Conservation (phyloP, 2,329 filamentous ascomycete genomes). For the Zopfia rhizophila region DNA sequence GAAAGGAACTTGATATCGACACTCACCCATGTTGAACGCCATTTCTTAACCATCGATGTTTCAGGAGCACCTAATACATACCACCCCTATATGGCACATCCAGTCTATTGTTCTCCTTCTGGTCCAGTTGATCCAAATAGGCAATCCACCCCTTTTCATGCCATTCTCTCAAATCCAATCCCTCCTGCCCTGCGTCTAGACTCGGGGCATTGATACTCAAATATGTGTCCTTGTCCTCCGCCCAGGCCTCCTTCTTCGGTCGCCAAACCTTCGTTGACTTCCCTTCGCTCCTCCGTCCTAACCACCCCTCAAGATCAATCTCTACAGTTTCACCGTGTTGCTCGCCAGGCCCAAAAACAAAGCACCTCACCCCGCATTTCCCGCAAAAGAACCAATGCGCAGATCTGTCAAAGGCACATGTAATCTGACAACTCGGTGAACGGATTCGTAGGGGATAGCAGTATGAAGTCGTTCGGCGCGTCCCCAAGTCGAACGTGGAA, state of each 20-base stretch:
- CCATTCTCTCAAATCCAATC: constrained; percentile 21
- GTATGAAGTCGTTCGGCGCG: constrained; percentile 53
- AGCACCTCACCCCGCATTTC: constrained; percentile 54
- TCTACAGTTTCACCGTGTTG: no score
- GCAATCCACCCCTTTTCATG: constrained; percentile 24
- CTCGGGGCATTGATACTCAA: constrained; percentile 26
- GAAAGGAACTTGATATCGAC: no score
- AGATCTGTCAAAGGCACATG: constrained; percentile 33
- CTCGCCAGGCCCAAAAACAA: constrained; percentile 43
- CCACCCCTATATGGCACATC: no score
- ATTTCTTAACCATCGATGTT: no score
- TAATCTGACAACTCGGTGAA: constrained; percentile 52
- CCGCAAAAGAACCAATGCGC: constrained; percentile 56
- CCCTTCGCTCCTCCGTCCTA: no score
- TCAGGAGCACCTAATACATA: no score
- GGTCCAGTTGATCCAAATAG: constrained; percentile 21
- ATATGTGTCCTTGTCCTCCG: background rate
- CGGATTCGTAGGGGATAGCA: constrained; percentile 50
- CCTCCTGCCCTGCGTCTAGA: constrained; percentile 22
- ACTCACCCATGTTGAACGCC: no score
- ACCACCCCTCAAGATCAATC: no score
- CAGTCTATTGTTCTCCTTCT: no score
- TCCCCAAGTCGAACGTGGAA: constrained; percentile 52
- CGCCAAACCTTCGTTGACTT: no score
- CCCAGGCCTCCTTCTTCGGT: no score